phyloP scores from a whole-genome alignment of 2,329 filamentous ascomycete genomes.

The Cladosporium oxysporum region DNA sequence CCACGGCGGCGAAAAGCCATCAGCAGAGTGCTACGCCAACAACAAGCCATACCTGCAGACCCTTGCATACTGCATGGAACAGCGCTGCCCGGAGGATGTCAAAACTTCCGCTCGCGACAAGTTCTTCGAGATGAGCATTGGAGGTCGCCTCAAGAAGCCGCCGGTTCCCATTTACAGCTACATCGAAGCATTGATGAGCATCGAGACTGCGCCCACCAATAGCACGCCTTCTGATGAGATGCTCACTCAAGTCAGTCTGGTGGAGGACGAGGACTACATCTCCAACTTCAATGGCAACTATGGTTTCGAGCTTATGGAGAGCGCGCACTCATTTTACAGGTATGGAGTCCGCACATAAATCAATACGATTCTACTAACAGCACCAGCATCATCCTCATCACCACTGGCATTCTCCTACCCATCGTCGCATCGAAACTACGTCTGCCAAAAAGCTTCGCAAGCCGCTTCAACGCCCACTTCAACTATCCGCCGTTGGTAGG shows the following conservation, averaged over 20 bases:
- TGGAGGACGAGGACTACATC: conserved; percentile 33
- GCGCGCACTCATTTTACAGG: conserved; percentile 36
- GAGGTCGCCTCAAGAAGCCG: conserved; percentile 23
- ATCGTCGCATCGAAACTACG: conserved; percentile 25
- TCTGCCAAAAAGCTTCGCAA: conserved; percentile 19
- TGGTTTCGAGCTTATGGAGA: conserved; percentile 36
- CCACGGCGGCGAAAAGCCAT: conserved; percentile 18
- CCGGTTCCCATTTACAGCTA: conserved; percentile 29
- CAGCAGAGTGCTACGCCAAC: conserved; percentile 35
- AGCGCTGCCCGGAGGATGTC: conserved; percentile 28
- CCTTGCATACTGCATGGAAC: conserved; percentile 35
- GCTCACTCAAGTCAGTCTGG: conserved; percentile 37
- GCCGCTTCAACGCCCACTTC: conserved; percentile 23
- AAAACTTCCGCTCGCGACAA: conserved; percentile 31
- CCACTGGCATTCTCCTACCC: conserved; percentile 26
- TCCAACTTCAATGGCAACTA: conserved; percentile 32
- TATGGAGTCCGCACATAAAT: conserved; percentile 21
- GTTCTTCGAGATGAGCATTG: conserved; percentile 34
- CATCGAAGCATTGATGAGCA: conserved; percentile 30
- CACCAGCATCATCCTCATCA: conserved; percentile 26
- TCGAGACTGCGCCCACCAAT: conserved; percentile 28
- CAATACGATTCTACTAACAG: background rate
- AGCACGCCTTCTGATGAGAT: conserved; percentile 23
- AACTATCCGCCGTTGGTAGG: conserved; percentile 25
- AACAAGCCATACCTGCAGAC: conserved; percentile 33